Evolutionary conservation across 176 grass and related monocot genomes (phyloP), one percentile per base, ranked within the genome.

Genomic region (Aegilops longissima): DNA sequence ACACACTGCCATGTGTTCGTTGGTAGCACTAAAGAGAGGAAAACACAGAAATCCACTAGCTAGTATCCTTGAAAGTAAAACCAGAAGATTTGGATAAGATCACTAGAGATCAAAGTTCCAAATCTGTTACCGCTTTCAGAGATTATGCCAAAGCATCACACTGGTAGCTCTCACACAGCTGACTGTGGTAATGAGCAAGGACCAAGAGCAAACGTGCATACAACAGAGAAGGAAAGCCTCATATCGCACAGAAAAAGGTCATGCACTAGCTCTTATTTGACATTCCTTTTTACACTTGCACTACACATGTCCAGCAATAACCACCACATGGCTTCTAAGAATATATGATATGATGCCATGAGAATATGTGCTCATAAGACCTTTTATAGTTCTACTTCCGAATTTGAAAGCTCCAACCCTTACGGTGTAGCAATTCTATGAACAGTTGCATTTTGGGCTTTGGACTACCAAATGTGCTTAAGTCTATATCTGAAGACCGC

Each of bases 1-100:
- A 35, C 8, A 2, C 54, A 44, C 38, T 76, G 42, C 2, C 45
- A 51, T 9, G 47, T 76, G 17, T 63, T 18, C 5, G 61, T 61
- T 56, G 18, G 61, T 68, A 70, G 23, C 33, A 76, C 3, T 70
- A 27, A 54, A 73, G 2, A 1, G 6, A 0, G 73, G 16, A 69
- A 61, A 17, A 23, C 17, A 10, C 20, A 18, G 4, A 62, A 65
- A 64, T 30, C 3, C 74, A 47, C 34, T 79, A 58, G 66, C 61
- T 18, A 67, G 59, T 66, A 87, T 87, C 84, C 34, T 2, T 67
- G 34, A 84, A 90, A 90, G 83, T 77, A 86, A 77, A 71, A 29
- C 23, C 25, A 47, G 25, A 87, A 91, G 80, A 84, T 84, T 84
- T 91, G 80, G 89, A 80, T 79, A 68, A 80, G 85, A 82, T 42